These are phyloP conservation scores for Chrysophaeum taylorii DNA, from an alignment of 352 stramenopile genomes.

Conservation along the genomic window DNA sequence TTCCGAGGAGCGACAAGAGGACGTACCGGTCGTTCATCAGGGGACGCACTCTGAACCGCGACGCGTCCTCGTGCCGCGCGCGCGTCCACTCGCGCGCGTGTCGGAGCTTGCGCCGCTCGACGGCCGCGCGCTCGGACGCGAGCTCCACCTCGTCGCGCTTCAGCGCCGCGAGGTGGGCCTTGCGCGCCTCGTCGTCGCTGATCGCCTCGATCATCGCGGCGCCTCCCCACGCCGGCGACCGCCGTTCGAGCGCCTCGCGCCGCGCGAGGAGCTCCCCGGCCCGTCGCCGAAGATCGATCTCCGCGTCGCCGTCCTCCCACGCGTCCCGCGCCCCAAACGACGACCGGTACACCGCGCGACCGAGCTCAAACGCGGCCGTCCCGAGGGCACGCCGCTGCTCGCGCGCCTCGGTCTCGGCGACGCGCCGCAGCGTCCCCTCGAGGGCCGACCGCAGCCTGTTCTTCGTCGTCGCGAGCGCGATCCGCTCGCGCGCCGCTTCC, in stretches of 20 bases:
- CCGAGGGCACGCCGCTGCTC: background rate
- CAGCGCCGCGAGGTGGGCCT: slow-evolving; percentile 42
- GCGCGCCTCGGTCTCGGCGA: background rate
- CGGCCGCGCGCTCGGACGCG: slow-evolving; percentile 43
- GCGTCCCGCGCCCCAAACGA: background rate
- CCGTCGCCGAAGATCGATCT: slow-evolving; percentile 18
- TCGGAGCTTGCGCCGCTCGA: slow-evolving; percentile 52
- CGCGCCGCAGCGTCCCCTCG: background rate
- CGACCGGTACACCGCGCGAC: background rate
- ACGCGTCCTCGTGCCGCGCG: slow-evolving; percentile 56
- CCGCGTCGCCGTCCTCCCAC: slow-evolving; percentile 29
- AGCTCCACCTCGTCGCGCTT: slow-evolving; percentile 45
- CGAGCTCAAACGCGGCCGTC: background rate
- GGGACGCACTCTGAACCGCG: slow-evolving; percentile 46
- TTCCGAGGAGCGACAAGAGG: slow-evolving; percentile 65
- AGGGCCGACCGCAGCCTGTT: background rate
- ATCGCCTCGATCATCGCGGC: too few species aligned
- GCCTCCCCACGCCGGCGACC: slow-evolving; percentile 21
- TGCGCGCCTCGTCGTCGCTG: slow-evolving; percentile 33
- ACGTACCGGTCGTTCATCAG: slow-evolving; percentile 67
- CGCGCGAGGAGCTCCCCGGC: slow-evolving; percentile 18
- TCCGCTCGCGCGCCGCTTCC: too few species aligned
- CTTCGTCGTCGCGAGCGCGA: too few species aligned
- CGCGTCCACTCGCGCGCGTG: slow-evolving; percentile 58
- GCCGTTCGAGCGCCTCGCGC: slow-evolving; percentile 23